phyloP scores from a whole-genome alignment of 2,329 filamentous ascomycete species.

The Aplosporella prunicola region DNA sequence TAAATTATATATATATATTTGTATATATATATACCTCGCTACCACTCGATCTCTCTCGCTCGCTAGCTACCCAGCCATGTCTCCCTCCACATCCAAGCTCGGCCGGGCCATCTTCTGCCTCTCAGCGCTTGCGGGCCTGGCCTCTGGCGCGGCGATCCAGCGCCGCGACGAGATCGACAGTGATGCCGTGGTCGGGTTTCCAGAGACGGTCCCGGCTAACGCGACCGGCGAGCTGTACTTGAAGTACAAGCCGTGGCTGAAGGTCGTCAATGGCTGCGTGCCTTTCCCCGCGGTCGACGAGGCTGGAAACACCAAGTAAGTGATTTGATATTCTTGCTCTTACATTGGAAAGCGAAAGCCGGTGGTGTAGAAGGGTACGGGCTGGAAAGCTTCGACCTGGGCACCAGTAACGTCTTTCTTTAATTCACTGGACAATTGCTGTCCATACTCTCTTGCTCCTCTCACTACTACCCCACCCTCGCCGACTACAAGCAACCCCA shows the following conservation, averaged over 20 bases:
- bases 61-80: too few species aligned
- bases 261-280: slow-evolving; percentile 51
- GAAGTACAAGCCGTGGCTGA: slow-evolving; percentile 47
- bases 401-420: too few species aligned
- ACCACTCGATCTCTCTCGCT: too few species aligned
- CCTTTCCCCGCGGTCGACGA: slow-evolving; percentile 54
- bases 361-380: too few species aligned
- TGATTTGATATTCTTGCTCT: neutral
- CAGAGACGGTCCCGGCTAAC: slow-evolving; percentile 42
- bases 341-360: neutral
- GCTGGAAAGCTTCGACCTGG: too few species aligned
- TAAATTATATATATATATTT: too few species aligned
- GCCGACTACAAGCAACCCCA: neutral
- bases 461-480: neutral
- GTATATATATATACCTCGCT: too few species aligned
- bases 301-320: slow-evolving; percentile 47
- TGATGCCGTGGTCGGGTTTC: slow-evolving; percentile 44
- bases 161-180: slow-evolving; percentile 36
- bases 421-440: too few species aligned
- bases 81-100: too few species aligned
- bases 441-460: neutral
- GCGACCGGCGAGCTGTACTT: slow-evolving; percentile 41
- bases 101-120: too few species aligned
- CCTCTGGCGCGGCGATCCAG: slow-evolving; percentile 16
- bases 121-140: too few species aligned